phyloP scores from a whole-genome alignment of 148 eudicot genomes.

The Rhododendron vialii region DNA sequence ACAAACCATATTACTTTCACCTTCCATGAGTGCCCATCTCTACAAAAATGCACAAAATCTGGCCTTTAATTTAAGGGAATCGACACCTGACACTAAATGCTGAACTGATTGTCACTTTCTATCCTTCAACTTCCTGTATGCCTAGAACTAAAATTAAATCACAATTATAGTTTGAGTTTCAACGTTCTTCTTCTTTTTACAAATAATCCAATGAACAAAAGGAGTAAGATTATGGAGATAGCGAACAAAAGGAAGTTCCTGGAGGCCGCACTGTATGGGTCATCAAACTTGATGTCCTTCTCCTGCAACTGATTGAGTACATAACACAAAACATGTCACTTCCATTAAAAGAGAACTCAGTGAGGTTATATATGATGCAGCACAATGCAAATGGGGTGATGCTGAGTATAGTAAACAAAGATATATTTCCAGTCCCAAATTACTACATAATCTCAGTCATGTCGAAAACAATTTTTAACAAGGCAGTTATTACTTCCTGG shows the following conservation, averaged over 20 bases:
- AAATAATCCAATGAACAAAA: conserved; percentile 1
- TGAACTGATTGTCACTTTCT: neutral
- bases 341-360: neutral
- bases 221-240: conserved; percentile 5
- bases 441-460: neutral
- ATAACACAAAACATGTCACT: conserved; percentile 3
- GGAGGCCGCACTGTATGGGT: conserved; percentile 23
- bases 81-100: neutral
- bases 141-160: neutral
- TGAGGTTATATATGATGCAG: neutral
- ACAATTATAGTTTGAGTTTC: conserved; percentile 5
- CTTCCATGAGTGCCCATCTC: neutral
- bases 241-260: conserved; percentile 35
- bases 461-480: neutral
- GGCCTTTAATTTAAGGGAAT: neutral
- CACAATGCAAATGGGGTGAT: neutral
- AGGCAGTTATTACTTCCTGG: neutral
- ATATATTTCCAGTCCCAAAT: neutral
- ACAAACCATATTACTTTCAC: neutral
- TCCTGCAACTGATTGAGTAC: conserved; percentile 42
- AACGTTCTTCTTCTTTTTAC: conserved; percentile 11
- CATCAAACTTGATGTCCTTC: conserved; percentile 17
- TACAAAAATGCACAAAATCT: conserved; percentile 18
- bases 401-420: neutral
- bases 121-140: neutral